phyloP scores from a whole-genome alignment of 31 red algal genomes.

The Asparagopsis taxiformis region DNA sequence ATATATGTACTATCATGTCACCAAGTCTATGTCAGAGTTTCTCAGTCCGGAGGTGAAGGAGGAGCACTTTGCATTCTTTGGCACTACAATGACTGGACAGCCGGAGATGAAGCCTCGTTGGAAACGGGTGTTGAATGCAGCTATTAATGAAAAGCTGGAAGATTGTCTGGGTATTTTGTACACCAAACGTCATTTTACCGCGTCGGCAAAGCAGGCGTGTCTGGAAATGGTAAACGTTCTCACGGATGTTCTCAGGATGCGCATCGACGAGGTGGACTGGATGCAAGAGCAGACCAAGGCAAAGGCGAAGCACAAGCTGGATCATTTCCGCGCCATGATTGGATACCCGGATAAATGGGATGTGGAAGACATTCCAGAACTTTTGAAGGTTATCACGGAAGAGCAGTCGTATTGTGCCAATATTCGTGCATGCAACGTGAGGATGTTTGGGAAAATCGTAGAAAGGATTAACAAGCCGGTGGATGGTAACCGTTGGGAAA shows the following conservation, averaged over 20 bases:
- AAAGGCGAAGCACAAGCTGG: conserved; percentile 63
- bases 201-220: conserved; percentile 55
- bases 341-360: conserved; percentile 84
- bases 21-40: conserved; percentile 39
- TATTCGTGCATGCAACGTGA: conserved; percentile 41
- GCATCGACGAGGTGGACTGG: conserved; percentile 73
- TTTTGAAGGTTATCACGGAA: conserved; percentile 43
- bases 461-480: conserved; percentile 68
- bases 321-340: conserved; percentile 63
- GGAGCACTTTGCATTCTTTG: conserved; percentile 71
- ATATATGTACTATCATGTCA: conserved; percentile 56
- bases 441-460: conserved; percentile 42
- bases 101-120: conserved; percentile 68
- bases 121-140: conserved; percentile 69
- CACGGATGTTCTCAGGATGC: conserved; percentile 44
- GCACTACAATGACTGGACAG: conserved; percentile 69
- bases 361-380: conserved; percentile 55
- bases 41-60: conserved; percentile 30
- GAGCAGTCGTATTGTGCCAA: conserved; percentile 52
- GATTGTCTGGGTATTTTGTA: conserved; percentile 77
- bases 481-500: conserved; percentile 68
- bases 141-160: conserved; percentile 41
- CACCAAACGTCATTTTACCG: conserved; percentile 56
- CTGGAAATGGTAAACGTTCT: conserved; percentile 69
- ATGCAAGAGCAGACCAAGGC: conserved; percentile 74